Base-by-base conservation (phyloP, 2,329 filamentous ascomycete species). In the Cytospora leucostoma region DNA sequence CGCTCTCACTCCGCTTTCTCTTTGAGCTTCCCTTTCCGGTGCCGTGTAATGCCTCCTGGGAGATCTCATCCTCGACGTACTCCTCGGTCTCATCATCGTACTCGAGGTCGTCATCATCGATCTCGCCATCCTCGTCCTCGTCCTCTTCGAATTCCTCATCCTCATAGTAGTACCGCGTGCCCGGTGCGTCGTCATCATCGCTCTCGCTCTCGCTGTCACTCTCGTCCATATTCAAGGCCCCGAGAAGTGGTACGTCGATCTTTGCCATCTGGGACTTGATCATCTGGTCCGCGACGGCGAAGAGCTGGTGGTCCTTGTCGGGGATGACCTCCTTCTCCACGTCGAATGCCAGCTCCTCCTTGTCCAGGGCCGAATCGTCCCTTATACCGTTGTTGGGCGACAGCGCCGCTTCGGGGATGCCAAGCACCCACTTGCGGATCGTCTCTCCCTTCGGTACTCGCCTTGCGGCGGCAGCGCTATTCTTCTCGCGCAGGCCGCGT, bases 181-280 rank as follows among this genome's bases (percentile, higher is more conserved):
- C 71, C 68, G 49, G n/a, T 38, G 35, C 49, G 59, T 71, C 65
- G 53, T 73, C 72, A 35, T 72, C 72, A 47, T 78, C 76, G 58
- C 73, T 77, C 55, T 79, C 77, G 52, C 75, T 77, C 64, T 77
- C 76, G 56, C 68, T 71, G 35, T 72, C 73, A 65, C 78, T 79
- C 64, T 79, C 74, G 37, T 80, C 78, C 67, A 81, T 78, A 59
- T 75, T 76, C 63, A 81, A 69, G 7, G 77, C 72, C 12, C 79
- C 79, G 70, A 81, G 71, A 62, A 81, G 70, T 49, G 79, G 79
- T 65, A 81, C 76, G 62, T 81, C 77, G 40, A 79, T 75, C 69
- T 77, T 75, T 55, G 76, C 75, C 67, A 80, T 74, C 69, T 81
- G 79, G 67, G 77, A 80, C 71, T 76, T 79, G 72, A 82, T 81